A percentile compares a stretch with the other conserved stretches of the same genome.
phyloP scores from a whole-genome alignment of 1,284 basidiomycete genomes.

The Naganishia sp. region DNA sequence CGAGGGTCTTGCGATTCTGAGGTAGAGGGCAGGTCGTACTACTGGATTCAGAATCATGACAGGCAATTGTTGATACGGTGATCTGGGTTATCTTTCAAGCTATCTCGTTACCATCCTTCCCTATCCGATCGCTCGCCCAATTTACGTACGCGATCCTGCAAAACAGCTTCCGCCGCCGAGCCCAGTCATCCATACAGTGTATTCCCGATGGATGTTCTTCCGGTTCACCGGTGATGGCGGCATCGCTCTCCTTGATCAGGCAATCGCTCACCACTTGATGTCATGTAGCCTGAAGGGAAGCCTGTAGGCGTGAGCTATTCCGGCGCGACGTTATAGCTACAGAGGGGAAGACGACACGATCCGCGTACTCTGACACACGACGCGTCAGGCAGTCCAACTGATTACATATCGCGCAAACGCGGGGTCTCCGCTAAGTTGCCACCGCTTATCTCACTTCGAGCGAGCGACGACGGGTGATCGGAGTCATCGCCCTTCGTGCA shows the following conservation, averaged over 20 bases:
- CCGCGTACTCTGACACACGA: neutral
- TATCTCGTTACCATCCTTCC: too few relatives aligned
- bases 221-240: conserved; percentile 5
- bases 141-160: neutral
- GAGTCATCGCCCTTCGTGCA: too few relatives aligned
- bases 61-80: too few relatives aligned
- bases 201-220: conserved; percentile 7
- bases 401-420: neutral
- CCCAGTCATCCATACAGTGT: conserved; percentile 3
- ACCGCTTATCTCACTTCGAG: too few relatives aligned
- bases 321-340: neutral
- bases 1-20: too few relatives aligned
- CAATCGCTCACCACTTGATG: conserved; percentile 22
- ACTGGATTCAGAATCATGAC: too few relatives aligned
- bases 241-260: conserved; percentile 24
- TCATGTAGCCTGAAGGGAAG: neutral
- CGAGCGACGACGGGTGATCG: too few relatives aligned
- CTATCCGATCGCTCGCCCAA: neutral
- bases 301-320: neutral
- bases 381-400: neutral
- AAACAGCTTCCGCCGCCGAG: conserved; percentile 8
- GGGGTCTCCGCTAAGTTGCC: too few relatives aligned
- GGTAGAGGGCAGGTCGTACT: too few relatives aligned
- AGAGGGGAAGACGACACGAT: too few relatives aligned
- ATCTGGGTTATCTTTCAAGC: too few relatives aligned